Percentiles rank a stretch among this genome's conserved stretches.
These are phyloP conservation scores for Cinnamomum micranthum DNA, from an alignment of 164 flowering plant genomes.

Conservation along the genomic window DNA sequence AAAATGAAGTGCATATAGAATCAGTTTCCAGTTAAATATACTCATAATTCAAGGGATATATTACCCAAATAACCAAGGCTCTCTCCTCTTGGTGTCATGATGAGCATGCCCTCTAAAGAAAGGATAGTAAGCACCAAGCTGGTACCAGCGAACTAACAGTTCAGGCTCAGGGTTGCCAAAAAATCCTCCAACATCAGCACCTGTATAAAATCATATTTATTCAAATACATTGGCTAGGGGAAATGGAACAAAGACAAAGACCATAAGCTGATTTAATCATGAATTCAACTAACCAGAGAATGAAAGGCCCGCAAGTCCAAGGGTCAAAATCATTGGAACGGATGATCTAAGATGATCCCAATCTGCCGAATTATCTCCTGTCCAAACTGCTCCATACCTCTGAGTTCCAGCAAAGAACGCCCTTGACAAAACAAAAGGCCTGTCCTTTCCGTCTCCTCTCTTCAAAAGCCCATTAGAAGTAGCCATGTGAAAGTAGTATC, in stretches of 20 bases:
- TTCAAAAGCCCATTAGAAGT: slow-evolving; percentile 79
- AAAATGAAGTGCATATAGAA: not conserved
- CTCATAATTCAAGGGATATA: not conserved
- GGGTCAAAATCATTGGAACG: slow-evolving; percentile 91
- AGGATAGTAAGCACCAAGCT: slow-evolving; percentile 93
- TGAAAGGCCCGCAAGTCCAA: slow-evolving; percentile 84
- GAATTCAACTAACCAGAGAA: slow-evolving; percentile 63
- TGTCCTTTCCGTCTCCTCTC: slow-evolving; percentile 81
- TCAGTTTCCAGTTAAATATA: not conserved
- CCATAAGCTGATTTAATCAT: not conserved
- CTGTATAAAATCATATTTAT: slow-evolving; percentile 30
- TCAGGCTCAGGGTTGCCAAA: slow-evolving; percentile 96
- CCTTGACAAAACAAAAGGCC: slow-evolving; percentile 97
- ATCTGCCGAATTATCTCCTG: slow-evolving; percentile 95
- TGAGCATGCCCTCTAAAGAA: slow-evolving; percentile 98
- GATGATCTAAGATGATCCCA: slow-evolving; percentile 97
- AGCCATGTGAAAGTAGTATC: slow-evolving; percentile 95
- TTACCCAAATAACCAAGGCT: slow-evolving; percentile 98
- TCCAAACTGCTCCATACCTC: slow-evolving; percentile 94
- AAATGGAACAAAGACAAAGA: not conserved
- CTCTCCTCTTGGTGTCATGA: slow-evolving; percentile 94
- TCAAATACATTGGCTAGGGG: not conserved
- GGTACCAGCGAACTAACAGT: slow-evolving; percentile 96
- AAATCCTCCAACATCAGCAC: slow-evolving; percentile 99
- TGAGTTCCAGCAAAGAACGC: slow-evolving; percentile 95